Percentiles rank a stretch among this genome's conserved stretches.
Conservation (phyloP, 371 early-diverging fungal species). For the Blakeslea trispora region DNA sequence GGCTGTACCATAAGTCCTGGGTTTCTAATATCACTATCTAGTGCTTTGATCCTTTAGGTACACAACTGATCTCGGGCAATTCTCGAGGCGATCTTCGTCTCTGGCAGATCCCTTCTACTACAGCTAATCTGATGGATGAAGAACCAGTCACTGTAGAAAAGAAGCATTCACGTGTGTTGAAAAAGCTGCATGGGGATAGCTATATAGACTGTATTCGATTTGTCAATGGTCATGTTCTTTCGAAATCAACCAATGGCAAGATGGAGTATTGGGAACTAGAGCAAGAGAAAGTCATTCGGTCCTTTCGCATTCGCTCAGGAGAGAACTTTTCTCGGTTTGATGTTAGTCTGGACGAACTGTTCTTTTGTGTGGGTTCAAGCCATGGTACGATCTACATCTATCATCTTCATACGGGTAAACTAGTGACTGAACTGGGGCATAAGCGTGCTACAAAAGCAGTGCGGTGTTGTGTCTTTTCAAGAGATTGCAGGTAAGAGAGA, state of each 20-base stretch:
- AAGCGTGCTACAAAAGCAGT: conserved; percentile 79
- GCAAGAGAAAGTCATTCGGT: conserved; percentile 37
- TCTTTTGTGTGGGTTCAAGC: conserved; percentile 75
- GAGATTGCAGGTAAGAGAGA: conserved; percentile 69
- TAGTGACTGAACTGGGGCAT: conserved; percentile 70
- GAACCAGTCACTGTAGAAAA: conserved; percentile 39
- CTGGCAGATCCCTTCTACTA: conserved; percentile 57
- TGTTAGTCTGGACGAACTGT: conserved; percentile 65
- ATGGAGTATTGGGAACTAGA: conserved; percentile 74
- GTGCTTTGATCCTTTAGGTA: conserved; percentile 65
- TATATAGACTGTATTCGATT: conserved; percentile 68
- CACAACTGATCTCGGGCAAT: conserved; percentile 57
- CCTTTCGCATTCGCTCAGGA: conserved; percentile 41
- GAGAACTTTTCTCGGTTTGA: conserved; percentile 51
- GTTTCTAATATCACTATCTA: no score
- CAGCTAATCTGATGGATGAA: conserved; percentile 11
- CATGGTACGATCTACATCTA: conserved; percentile 72
- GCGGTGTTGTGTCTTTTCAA: conserved; percentile 75
- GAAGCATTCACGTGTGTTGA: conserved; percentile 36
- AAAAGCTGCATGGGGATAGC: conserved; percentile 43
- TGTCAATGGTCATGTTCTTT: conserved; percentile 64
- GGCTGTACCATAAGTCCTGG: no score
- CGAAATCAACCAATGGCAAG: conserved; percentile 75
- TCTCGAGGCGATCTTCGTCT: conserved; percentile 58
- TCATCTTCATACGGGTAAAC: conserved; percentile 63